Conservation (phyloP, 2,329 filamentous ascomycete species). For the Fusarium sp. region DNA sequence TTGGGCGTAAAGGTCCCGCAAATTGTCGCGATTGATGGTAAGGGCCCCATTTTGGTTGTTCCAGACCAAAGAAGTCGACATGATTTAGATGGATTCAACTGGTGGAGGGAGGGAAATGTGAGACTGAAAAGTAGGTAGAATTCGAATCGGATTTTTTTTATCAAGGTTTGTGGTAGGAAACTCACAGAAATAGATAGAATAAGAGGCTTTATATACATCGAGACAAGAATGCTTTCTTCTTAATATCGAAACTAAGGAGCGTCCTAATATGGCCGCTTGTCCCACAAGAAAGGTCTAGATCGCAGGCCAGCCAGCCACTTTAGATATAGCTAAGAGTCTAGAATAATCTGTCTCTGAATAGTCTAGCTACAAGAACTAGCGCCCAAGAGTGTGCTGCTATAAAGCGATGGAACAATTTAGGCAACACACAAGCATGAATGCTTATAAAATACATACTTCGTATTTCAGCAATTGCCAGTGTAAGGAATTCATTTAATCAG, state of each 20-base stretch:
- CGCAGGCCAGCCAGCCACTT: background rate
- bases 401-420: fast-evolving
- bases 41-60: background rate
- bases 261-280: background rate
- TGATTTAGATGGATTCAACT: fast-evolving
- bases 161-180: fast-evolving
- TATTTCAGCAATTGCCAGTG: fast-evolving
- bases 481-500: fast-evolving
- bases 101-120: fast-evolving
- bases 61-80: background rate
- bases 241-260: fast-evolving
- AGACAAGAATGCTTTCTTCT: background rate
- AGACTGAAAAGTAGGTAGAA: fast-evolving
- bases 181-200: fast-evolving
- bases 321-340: background rate
- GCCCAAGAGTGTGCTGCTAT: fast-evolving
- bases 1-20: background rate
- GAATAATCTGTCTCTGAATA: background rate
- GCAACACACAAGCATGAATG: background rate
- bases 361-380: background rate
- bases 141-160: background rate
- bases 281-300: background rate
- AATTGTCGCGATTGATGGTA: background rate
- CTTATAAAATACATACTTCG: background rate
- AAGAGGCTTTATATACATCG: background rate